Evolutionary conservation across 2,329 filamentous ascomycete genomes (phyloP).

Genomic region (Exophiala dermatitidis): DNA sequence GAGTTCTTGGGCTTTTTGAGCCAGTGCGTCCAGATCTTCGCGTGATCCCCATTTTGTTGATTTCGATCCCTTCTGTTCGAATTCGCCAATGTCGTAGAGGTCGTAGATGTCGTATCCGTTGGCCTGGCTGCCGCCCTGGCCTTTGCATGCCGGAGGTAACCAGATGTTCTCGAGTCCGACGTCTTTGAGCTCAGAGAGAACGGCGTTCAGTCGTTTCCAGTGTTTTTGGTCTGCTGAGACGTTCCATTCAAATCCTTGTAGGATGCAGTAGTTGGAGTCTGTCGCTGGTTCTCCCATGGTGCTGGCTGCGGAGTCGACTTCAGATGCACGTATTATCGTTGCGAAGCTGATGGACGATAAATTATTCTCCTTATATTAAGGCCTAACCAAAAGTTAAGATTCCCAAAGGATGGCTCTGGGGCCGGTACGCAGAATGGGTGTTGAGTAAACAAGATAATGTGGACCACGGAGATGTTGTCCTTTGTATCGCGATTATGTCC

Average conservation of each 20-base stretch:
- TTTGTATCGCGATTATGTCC: no score
- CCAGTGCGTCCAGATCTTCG: constrained; percentile 38
- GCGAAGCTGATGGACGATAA: no score
- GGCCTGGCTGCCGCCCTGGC: constrained; percentile 44
- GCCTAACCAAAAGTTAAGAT: no score
- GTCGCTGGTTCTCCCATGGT: background rate
- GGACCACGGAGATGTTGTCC: no score
- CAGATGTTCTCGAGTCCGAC: constrained; percentile 53
- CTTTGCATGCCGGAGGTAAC: constrained; percentile 59
- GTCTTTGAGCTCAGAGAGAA: constrained; percentile 45
- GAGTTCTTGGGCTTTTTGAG: constrained; percentile 23
- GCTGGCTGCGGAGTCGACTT: no score
- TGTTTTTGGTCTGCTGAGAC: constrained; percentile 34
- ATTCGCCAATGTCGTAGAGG: constrained; percentile 57
- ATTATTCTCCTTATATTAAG: no score
- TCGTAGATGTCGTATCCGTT: constrained; percentile 61
- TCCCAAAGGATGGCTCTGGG: no score
- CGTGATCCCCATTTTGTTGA: constrained; percentile 58
- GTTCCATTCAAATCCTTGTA: background rate
- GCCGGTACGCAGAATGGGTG: no score
- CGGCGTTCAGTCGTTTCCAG: constrained; percentile 47
- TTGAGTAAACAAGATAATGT: no score
- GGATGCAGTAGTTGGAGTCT: background rate
- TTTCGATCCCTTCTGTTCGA: constrained; percentile 52
- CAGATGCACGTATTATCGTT: no score